Percentiles rank a stretch among this genome's conserved stretches.
phyloP scores from a whole-genome alignment of 495 filamentous ascomycete species.

The Aspergillus nidulans region DNA sequence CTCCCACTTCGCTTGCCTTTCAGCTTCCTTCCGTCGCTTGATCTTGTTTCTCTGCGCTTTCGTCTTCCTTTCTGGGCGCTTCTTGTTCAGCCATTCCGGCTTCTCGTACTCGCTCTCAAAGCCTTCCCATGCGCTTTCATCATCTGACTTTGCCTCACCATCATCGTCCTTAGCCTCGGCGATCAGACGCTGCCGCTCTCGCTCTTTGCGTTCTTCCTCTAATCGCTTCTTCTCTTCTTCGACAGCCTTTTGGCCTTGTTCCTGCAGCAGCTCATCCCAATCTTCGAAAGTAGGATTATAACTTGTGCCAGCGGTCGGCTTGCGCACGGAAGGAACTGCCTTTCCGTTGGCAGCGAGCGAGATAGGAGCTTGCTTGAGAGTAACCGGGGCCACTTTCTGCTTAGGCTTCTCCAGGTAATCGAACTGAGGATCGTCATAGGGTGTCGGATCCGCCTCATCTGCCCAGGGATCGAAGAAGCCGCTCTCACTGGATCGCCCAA shows the following conservation, averaged over 20 bases:
- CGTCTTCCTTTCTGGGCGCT: slow-evolving; percentile 77
- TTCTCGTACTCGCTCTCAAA: slow-evolving; percentile 67
- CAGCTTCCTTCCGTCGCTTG: slow-evolving; percentile 80
- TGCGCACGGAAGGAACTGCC: slow-evolving; percentile 67
- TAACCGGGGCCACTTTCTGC: slow-evolving; percentile 66
- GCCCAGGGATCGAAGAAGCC: slow-evolving; percentile 76
- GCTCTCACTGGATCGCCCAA: slow-evolving; percentile 49
- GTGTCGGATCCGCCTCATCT: slow-evolving; percentile 37
- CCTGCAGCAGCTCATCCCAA: slow-evolving; percentile 68
- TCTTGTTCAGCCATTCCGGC: slow-evolving; percentile 59
- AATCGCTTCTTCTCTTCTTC: slow-evolving; percentile 75
- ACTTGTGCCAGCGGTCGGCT: slow-evolving; percentile 74
- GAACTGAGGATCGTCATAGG: slow-evolving; percentile 46
- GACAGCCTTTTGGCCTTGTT: slow-evolving; percentile 72
- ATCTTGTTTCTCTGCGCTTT: slow-evolving; percentile 80
- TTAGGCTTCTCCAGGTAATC: slow-evolving; percentile 61
- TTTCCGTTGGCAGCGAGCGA: slow-evolving; percentile 77
- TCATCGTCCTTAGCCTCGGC: slow-evolving; percentile 63
- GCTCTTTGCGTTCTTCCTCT: slow-evolving; percentile 60
- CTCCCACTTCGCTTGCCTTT: slow-evolving; percentile 66
- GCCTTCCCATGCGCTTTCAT: slow-evolving; percentile 86
- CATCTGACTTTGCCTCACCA: slow-evolving; percentile 67
- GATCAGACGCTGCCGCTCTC: slow-evolving; percentile 43
- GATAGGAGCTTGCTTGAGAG: slow-evolving; percentile 70
- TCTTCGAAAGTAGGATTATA: slow-evolving; percentile 88